phyloP scores from a whole-genome alignment of 805 yeast species.

The Sugiyamaella mastotermitis region DNA sequence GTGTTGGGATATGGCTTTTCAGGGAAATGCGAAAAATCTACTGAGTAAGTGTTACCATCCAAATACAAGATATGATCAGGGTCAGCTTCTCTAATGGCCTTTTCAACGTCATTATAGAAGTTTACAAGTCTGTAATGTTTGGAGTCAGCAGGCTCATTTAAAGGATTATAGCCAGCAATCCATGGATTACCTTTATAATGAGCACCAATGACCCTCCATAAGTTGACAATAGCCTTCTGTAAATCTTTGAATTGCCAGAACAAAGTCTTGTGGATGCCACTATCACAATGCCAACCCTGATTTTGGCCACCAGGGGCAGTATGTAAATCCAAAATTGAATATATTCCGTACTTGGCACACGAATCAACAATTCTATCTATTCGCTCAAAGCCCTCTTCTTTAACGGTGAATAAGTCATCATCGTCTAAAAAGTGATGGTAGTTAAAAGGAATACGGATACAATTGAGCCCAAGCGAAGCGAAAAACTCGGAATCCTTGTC shows the following conservation, averaged over 20 bases:
- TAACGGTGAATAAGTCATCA: constrained; percentile 38
- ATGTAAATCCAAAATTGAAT: constrained; percentile 45
- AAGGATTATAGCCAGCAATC: constrained; percentile 51
- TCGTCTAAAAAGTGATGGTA: constrained; percentile 45
- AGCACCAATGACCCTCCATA: constrained; percentile 42
- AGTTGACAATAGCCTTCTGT: constrained; percentile 41
- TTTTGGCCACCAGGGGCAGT: constrained; percentile 50
- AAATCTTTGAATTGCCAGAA: constrained; percentile 47
- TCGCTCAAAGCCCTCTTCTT: constrained; percentile 40
- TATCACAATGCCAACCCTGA: constrained; percentile 50
- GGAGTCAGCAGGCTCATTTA: constrained; percentile 47
- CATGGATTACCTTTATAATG: constrained; percentile 42
- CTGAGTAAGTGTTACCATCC: constrained; percentile 47
- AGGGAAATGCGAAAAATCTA: constrained; percentile 46
- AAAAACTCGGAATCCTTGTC: constrained; percentile 44
- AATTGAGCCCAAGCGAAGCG: constrained; percentile 38
- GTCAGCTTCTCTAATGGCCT: constrained; percentile 39
- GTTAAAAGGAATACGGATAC: constrained; percentile 47
- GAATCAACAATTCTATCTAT: constrained; percentile 39
- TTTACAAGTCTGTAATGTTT: constrained; percentile 37
- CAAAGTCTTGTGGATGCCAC: constrained; percentile 40
- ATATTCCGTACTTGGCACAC: constrained; percentile 42
- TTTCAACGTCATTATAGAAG: constrained; percentile 36
- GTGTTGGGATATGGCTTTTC: constrained; percentile 34
- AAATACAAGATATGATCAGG: constrained; percentile 44